These are phyloP conservation scores for Uncinocarpus reesii DNA, from an alignment of 2,329 filamentous ascomycete species.

Conservation along the genomic window DNA sequence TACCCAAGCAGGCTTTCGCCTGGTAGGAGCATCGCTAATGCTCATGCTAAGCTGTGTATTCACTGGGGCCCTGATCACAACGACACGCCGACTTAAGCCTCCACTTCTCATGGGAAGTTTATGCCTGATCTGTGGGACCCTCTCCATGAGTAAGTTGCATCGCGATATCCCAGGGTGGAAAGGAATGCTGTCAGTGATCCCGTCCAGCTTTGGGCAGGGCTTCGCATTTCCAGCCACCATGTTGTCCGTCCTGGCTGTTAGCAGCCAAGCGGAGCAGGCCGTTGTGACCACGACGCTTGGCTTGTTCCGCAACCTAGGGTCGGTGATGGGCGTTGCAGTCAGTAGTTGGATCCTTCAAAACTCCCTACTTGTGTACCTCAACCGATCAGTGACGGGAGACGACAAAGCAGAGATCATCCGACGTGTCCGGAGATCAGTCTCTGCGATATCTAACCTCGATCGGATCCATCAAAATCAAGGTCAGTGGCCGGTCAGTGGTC, in stretches of 20 bases:
- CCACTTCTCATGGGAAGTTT: constrained; percentile 45
- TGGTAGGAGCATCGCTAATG: constrained; percentile 53
- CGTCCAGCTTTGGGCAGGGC: constrained; percentile 49
- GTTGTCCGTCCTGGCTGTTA: constrained; percentile 52
- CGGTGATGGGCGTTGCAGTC: constrained; percentile 61
- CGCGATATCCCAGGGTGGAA: constrained; percentile 43
- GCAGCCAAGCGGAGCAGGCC: constrained; percentile 52
- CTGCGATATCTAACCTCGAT: constrained; percentile 39
- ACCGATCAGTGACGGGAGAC: constrained; percentile 47
- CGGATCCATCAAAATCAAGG: constrained; percentile 40
- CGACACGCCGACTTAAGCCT: constrained; percentile 50
- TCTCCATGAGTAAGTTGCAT: constrained; percentile 42
- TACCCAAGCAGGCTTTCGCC: constrained; percentile 60
- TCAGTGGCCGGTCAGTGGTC: constrained; percentile 19
- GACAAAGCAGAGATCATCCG: constrained; percentile 46
- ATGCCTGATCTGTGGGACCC: constrained; percentile 43
- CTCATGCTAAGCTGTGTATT: constrained; percentile 46
- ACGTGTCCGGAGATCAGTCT: constrained; percentile 43
- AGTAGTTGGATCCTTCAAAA: constrained; percentile 67
- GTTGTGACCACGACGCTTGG: constrained; percentile 61
- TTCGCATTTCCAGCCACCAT: constrained; percentile 56
- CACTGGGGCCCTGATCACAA: constrained; percentile 54
- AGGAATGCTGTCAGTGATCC: constrained; percentile 50
- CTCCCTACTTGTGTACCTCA: constrained; percentile 51
- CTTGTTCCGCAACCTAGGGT: constrained; percentile 60